Conservation (phyloP, 371 early-diverging fungal species). For the Chytridiales sp. region DNA sequence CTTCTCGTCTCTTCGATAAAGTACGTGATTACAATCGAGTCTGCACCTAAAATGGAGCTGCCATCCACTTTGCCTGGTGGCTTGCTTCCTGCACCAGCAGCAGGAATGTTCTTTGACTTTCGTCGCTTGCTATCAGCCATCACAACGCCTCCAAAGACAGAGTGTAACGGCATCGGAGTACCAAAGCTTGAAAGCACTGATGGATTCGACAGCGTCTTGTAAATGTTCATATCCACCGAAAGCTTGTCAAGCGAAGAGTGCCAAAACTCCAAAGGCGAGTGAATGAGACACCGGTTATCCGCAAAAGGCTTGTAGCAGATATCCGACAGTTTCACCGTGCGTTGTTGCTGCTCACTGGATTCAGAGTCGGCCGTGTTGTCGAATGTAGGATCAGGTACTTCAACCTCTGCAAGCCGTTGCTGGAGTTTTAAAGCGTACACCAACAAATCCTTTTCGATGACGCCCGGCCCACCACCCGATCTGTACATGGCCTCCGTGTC, state of each 20-base stretch:
- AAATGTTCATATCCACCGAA: slow-evolving; percentile 33
- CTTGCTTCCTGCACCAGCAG: background rate
- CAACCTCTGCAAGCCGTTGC: slow-evolving; percentile 11
- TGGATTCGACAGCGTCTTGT: slow-evolving; percentile 42
- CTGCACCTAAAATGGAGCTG: slow-evolving; percentile 39
- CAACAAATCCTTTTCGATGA: slow-evolving; percentile 20
- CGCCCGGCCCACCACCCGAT: slow-evolving; percentile 12
- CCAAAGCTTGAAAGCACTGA: slow-evolving; percentile 38
- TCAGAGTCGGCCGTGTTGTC: slow-evolving; percentile 17
- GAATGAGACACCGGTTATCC: slow-evolving; percentile 50
- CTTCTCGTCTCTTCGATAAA: slow-evolving; percentile 33
- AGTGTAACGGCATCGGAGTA: slow-evolving; percentile 50
- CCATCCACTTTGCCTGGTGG: background rate
- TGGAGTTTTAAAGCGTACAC: slow-evolving; percentile 31
- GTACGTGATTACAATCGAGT: slow-evolving; percentile 52
- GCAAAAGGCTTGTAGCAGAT: slow-evolving; percentile 43
- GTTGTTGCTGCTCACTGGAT: background rate
- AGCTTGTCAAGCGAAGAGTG: slow-evolving; percentile 31
- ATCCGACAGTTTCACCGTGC: slow-evolving; percentile 23
- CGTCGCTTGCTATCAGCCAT: slow-evolving; percentile 10
- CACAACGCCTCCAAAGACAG: slow-evolving; percentile 55
- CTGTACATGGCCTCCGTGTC: background rate
- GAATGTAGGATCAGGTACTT: background rate
- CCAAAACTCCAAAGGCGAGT: slow-evolving; percentile 61
- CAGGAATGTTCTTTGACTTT: background rate